Evolutionary conservation across 2,329 filamentous ascomycete genomes (phyloP).

Genomic region (Rhexocercosporidium sp.): DNA sequence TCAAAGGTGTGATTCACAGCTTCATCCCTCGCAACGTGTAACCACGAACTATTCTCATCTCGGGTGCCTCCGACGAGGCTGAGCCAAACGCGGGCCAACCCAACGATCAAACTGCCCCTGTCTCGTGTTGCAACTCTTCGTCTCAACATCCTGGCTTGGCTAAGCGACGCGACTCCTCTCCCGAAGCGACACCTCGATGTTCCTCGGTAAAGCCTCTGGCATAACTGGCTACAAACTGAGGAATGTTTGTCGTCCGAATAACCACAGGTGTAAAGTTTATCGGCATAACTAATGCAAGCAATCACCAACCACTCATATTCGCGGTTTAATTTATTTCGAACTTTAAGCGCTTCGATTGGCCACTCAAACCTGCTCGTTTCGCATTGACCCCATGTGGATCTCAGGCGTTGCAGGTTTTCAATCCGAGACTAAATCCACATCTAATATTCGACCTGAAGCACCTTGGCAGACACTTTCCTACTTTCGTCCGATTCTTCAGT

Average conservation of each 20-base stretch:
- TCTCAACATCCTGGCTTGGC: constrained; percentile 8
- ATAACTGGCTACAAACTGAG: constrained; percentile 7
- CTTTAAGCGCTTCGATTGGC: constrained; percentile 7
- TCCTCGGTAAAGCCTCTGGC: background rate
- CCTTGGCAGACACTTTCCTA: constrained; percentile 10
- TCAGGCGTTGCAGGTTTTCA: constrained; percentile 22
- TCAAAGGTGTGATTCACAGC: background rate
- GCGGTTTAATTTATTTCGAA: constrained; percentile 15
- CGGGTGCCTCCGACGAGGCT: background rate
- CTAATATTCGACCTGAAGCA: constrained; percentile 13
- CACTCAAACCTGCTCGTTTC: constrained; percentile 12
- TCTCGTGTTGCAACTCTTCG: constrained; percentile 11
- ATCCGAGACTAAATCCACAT: constrained; percentile 20
- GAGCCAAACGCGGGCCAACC: background rate
- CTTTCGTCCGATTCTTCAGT: background rate
- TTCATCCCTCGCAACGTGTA: background rate
- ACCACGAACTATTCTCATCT: too few relatives aligned
- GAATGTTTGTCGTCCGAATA: constrained; percentile 17
- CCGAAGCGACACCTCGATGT: background rate
- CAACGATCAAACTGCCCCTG: constrained; percentile 11
- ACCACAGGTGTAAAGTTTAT: constrained; percentile 22
- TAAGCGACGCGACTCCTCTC: background rate
- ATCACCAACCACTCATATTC: background rate
- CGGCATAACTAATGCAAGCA: background rate
- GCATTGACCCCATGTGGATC: constrained; percentile 15